A percentile compares a stretch with the other conserved stretches of the same genome.
phyloP scores from a whole-genome alignment of 2,329 filamentous ascomycete species.

The Malbranchea cinnamomea region DNA sequence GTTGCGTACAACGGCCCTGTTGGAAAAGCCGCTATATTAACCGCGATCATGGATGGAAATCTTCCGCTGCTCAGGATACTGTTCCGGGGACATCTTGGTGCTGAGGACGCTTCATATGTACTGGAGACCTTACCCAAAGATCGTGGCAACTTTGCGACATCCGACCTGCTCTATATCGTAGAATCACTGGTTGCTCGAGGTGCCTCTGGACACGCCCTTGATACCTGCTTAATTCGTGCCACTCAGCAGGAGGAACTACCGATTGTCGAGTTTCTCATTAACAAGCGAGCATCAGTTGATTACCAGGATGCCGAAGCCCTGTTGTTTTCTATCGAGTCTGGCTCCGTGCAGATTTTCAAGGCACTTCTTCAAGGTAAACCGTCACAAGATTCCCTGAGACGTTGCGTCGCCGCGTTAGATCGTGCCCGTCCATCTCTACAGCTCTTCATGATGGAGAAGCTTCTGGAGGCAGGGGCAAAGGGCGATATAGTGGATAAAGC shows the following conservation, averaged over 20 bases:
- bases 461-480: slow-evolving; percentile 43
- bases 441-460: slow-evolving; percentile 37
- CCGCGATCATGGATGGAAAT: slow-evolving; percentile 34
- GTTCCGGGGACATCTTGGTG: slow-evolving; percentile 28
- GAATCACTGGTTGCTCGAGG: slow-evolving; percentile 11
- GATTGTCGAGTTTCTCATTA: slow-evolving; percentile 12
- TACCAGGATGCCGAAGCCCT: slow-evolving; percentile 13
- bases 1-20: slow-evolving; percentile 40
- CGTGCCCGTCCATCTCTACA: too few species aligned
- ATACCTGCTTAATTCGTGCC: slow-evolving; percentile 11
- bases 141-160: slow-evolving; percentile 4
- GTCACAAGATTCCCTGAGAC: slow-evolving; percentile 7
- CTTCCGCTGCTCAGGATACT: slow-evolving; percentile 34
- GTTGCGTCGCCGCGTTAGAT: too few species aligned
- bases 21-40: slow-evolving; percentile 37
- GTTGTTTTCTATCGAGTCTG: slow-evolving; percentile 9
- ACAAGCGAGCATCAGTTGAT: slow-evolving; percentile 13
- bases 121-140: slow-evolving; percentile 8
- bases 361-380: slow-evolving; percentile 9
- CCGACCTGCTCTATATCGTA: slow-evolving; percentile 11
- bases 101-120: slow-evolving; percentile 35
- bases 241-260: slow-evolving; percentile 12
- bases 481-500: slow-evolving; percentile 37
- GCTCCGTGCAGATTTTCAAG: slow-evolving; percentile 7
- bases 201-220: slow-evolving; percentile 10